Conservation (phyloP, 1,139 yeast genomes). For the Protomyces arabidopsidicola region DNA sequence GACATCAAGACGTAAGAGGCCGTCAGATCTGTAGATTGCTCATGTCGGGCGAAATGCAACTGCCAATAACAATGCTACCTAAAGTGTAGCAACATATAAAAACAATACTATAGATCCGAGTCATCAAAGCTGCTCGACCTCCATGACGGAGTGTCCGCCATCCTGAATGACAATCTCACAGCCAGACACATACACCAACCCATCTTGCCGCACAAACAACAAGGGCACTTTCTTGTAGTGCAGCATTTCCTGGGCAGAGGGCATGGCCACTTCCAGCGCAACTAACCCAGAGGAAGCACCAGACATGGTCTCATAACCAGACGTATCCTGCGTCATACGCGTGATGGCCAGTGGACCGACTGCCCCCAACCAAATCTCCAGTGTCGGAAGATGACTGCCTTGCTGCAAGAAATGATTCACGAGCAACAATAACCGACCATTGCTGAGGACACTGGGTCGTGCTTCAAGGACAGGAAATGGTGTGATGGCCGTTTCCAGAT, state of each 20-base stretch:
- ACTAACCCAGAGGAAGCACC: background rate
- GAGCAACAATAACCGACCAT: conserved; percentile 7
- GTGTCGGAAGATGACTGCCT: background rate
- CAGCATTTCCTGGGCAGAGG: background rate
- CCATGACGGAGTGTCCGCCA: background rate
- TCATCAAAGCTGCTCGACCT: background rate
- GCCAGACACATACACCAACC: conserved; percentile 6
- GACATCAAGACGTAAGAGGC: too few species aligned
- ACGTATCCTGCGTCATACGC: conserved; percentile 1
- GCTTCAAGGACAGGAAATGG: conserved; percentile 24
- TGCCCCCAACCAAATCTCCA: conserved; percentile 22
- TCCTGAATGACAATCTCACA: conserved; percentile 8
- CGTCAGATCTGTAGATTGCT: too few species aligned
- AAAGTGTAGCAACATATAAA: background rate
- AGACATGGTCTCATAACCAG: background rate
- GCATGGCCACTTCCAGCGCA: conserved; percentile 21
- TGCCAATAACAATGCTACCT: too few species aligned
- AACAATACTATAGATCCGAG: background rate
- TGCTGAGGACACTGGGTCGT: conserved; percentile 11
- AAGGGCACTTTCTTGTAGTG: conserved; percentile 4
- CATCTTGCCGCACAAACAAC: conserved; percentile 21
- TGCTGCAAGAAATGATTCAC: conserved; percentile 15
- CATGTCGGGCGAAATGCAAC: too few species aligned
- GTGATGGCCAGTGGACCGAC: conserved; percentile 21
- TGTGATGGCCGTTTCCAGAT: conserved; percentile 2